Conservation (phyloP, 2,329 filamentous ascomycete genomes). For the Alternaria triticimaculans region DNA sequence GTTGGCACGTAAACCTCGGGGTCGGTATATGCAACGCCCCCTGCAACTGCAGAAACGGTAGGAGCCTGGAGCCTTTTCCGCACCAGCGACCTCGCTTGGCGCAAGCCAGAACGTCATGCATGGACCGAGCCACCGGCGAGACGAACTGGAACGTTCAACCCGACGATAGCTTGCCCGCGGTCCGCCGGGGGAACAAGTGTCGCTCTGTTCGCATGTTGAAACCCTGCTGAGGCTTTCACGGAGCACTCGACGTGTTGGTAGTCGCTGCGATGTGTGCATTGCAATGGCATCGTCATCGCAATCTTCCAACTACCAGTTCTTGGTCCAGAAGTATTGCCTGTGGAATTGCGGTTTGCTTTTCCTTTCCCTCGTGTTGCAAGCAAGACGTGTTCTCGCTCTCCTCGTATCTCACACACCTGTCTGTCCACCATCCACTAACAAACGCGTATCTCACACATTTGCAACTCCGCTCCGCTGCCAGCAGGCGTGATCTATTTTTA, state of each 20-base stretch:
- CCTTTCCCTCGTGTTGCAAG: background rate
- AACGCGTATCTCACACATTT: background rate
- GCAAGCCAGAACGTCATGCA: slow-evolving; percentile 18
- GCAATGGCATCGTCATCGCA: background rate
- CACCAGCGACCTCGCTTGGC: background rate
- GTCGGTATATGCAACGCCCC: slow-evolving; percentile 7
- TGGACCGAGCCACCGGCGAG: slow-evolving; percentile 1
- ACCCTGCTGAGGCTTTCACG: background rate
- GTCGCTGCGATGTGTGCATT: background rate
- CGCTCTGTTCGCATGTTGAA: background rate
- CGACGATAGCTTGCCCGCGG: background rate
- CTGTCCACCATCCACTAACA: background rate
- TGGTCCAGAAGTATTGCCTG: background rate
- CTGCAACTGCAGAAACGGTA: background rate
- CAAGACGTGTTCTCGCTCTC: background rate
- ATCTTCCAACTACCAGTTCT: background rate
- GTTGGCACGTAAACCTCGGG: slow-evolving; percentile 15
- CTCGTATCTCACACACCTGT: background rate
- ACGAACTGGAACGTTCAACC: background rate
- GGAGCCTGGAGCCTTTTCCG: background rate
- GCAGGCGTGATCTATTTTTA: too few relatives aligned
- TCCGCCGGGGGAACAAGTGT: background rate
- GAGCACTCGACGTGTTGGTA: background rate
- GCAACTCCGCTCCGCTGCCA: background rate
- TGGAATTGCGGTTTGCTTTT: background rate